Base-by-base conservation (phyloP, 1,139 yeast genomes). In the Entelexis sorbosivorans region DNA sequence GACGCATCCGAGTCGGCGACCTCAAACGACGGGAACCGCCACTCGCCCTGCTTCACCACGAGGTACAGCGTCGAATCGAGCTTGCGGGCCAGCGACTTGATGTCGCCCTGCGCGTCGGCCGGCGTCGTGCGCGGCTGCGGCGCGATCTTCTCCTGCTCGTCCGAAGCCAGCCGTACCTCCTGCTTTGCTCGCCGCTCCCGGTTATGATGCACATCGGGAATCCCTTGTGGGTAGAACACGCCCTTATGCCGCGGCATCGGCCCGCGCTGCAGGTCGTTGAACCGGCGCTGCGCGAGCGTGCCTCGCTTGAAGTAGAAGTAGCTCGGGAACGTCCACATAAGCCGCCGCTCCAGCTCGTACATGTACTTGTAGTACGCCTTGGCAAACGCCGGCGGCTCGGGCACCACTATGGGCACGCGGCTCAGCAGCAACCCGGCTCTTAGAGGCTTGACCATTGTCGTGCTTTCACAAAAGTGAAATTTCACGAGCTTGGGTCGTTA, bases 271-370 rank as follows among this genome's bases (percentile, higher is more conserved):
- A 83, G 81, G 60, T 81, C 79, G 51, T 80, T 71, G 68, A 80
- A 91, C 62, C 79, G 79, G 65, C 88, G 85, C 65, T 88, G 96
- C 10, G 95, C 79, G 58, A 91, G 72, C 1, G 97, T 83, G 57
- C 97, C 97, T 61, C 78, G 82, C 65, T 84, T 85, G 71, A 82
- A 91, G 71, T 88, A 93, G 66, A 80, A 89, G 78, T 89, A 88
- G 60, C 82, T 81, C 6, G 98, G 97, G 67, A 91, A 91, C 0
- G 97, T 88, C 95, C 96, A 88, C 95, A 89, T 88, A 59, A 91
- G 74, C 64, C 97, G 76, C 63, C 81, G 81, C 74, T 89, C 89
- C 56, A 91, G 74, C 64, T 85, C 95, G 55, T 78, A 77, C 68
- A 89, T 95, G 66, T 93, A 93, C 54, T 78, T 73, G 66, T 82